phyloP scores from a whole-genome alignment of 2,329 filamentous ascomycete genomes.

The Penicillium olsonii region DNA sequence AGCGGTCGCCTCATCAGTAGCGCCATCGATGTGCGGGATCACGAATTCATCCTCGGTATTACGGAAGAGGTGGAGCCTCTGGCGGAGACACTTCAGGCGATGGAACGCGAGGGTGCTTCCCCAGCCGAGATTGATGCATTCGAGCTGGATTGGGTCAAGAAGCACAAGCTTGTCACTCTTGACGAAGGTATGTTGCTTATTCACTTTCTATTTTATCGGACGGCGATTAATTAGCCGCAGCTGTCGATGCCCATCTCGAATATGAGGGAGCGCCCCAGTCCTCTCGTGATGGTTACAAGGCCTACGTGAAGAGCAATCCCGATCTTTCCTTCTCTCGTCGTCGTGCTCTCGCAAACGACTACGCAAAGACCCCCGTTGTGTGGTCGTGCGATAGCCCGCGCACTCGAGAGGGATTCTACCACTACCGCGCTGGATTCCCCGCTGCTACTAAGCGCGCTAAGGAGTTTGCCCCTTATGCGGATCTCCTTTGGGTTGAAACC shows the following conservation, averaged over 20 bases:
- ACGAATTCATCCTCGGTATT: conserved; percentile 93
- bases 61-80: conserved; percentile 77
- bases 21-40: conserved; percentile 89
- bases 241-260: conserved; percentile 73
- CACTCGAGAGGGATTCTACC: conserved; percentile 74
- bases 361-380: conserved; percentile 68
- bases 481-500: conserved; percentile 96
- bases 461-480: conserved; percentile 87
- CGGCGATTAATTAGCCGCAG: conserved; percentile 40
- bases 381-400: conserved; percentile 92
- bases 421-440: conserved; percentile 67
- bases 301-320: conserved; percentile 62
- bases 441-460: conserved; percentile 92
- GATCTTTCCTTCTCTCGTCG: conserved; percentile 79
- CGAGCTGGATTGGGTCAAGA: conserved; percentile 86
- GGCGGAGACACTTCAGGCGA: conserved; percentile 83
- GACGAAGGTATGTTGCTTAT: conserved; percentile 64
- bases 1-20: conserved; percentile 88
- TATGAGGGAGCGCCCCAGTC: conserved; percentile 63
- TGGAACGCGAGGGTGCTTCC: conserved; percentile 78
- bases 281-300: conserved; percentile 68
- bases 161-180: conserved; percentile 81
- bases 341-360: conserved; percentile 68
- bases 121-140: conserved; percentile 81
- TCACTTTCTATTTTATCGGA: neutral